phyloP scores from a whole-genome alignment of 2,329 filamentous ascomycete species.

The Microsporum canis region DNA sequence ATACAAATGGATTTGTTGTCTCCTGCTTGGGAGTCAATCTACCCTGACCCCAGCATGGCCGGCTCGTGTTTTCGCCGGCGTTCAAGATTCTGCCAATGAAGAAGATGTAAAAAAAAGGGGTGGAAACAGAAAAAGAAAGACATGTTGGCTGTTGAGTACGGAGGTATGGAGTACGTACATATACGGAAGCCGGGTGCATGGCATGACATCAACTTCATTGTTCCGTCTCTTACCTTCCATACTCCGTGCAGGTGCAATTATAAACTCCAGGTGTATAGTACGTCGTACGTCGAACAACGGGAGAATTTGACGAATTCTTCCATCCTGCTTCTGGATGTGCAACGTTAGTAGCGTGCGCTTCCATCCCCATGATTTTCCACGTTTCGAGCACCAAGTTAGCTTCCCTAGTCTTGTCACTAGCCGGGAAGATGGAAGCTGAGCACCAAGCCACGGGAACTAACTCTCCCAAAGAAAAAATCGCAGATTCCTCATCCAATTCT shows the following conservation, averaged over 20 bases:
- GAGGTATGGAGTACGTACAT: neutral
- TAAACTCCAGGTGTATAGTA: neutral
- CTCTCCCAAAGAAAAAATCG: neutral
- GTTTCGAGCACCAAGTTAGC: constrained; percentile 1
- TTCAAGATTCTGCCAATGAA: neutral
- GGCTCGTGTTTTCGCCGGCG: neutral
- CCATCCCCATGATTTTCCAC: neutral
- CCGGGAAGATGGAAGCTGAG: neutral
- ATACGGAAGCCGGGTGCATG: neutral
- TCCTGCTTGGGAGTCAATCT: neutral
- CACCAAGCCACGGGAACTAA: neutral
- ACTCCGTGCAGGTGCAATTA: neutral
- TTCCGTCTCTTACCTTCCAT: neutral
- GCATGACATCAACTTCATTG: neutral
- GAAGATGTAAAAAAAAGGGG: neutral
- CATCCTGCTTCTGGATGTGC: neutral
- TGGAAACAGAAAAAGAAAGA: neutral
- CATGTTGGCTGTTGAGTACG: neutral
- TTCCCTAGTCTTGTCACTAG: neutral
- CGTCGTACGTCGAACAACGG: neutral
- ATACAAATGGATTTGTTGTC: neutral
- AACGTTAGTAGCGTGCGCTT: neutral
- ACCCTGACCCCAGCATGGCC: neutral
- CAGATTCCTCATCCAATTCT: neutral
- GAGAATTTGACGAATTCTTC: neutral